Evolutionary conservation across 2,329 filamentous ascomycete species (phyloP), one percentile per base, ranked within the genome.

Genomic region (Tolypocladium capitatum): DNA sequence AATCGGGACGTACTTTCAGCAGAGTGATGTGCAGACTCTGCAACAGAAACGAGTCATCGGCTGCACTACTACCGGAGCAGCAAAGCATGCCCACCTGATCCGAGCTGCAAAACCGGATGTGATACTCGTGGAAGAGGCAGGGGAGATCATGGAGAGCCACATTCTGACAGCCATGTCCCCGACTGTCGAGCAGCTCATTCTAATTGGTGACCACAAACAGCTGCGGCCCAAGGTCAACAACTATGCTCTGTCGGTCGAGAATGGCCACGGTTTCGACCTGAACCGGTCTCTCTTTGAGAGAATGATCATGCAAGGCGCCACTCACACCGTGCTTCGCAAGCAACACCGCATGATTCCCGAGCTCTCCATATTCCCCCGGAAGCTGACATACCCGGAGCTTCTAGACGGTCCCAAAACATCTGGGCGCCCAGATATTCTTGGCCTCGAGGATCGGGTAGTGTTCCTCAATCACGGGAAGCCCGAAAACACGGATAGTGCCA

Each of bases 191-290:
- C 81, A 87, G 35, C 58, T 86, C 1, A 72, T 87, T 0, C 60
- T 86, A 2, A 87, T 88, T 11, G 84, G 84, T 0, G 84, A 88
- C 47, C 83, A 88, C 58, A 75, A 83, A 48, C 84, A 88, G 52
- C 70, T 88, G 0, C 75, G 83, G 0, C 84, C 84, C 0, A 85
- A 86, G 54, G 69, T 78, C 47, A 76, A 74, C 33, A 80, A 75
- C 46, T 85, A 80, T 53, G 62, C 59, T 0, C 60, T 88, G 0
- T 78, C 70, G 0, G 72, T 82, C 0, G 83, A 86, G 52, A 74
- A 76, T 21, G 81, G 80, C 0, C 69, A 76, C 7, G 82, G 83
- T 0, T 87, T 75, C 53, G 73, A 87, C 49, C 68, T 87, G 1
- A 83, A 87, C 51, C 59, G 72, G 1, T 86, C 83, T 0, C 58